These are phyloP conservation scores for Suillus paluster DNA, from an alignment of 768 basidiomycete genomes.

Conservation along the genomic window DNA sequence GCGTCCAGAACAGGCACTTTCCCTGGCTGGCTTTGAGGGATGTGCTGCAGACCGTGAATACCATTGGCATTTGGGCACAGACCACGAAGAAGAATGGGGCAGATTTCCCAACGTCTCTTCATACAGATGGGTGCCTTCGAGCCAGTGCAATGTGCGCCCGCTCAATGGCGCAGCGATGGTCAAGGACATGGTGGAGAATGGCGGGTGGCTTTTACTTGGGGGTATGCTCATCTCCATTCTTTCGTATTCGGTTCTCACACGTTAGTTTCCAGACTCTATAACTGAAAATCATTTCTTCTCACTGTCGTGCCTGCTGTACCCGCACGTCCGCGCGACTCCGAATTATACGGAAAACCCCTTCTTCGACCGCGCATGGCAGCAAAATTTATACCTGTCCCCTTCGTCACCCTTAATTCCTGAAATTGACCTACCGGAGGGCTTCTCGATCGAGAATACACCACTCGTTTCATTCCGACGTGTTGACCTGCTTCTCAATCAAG, in stretches of 20 bases:
- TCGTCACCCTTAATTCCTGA: slow-evolving; percentile 41
- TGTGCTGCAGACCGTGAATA: slow-evolving; percentile 68
- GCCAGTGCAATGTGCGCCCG: slow-evolving; percentile 46
- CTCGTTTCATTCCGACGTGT: slow-evolving; percentile 69
- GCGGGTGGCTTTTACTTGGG: slow-evolving; percentile 71
- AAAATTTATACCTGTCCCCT: slow-evolving; percentile 64
- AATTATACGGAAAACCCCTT: slow-evolving; percentile 56
- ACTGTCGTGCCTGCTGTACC: slow-evolving; percentile 65
- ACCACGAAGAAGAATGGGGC: slow-evolving; percentile 50
- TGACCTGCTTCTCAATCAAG: slow-evolving; percentile 57
- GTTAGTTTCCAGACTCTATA: slow-evolving; percentile 54
- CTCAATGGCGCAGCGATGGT: slow-evolving; percentile 51
- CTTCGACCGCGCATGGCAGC: slow-evolving; percentile 69
- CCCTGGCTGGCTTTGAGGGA: slow-evolving; percentile 60
- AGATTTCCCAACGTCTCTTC: slow-evolving; percentile 57
- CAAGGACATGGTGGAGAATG: slow-evolving; percentile 63
- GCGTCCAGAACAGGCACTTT: slow-evolving; percentile 46
- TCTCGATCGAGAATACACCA: slow-evolving; percentile 60
- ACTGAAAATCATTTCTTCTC: slow-evolving; percentile 80
- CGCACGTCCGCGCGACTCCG: slow-evolving; percentile 69
- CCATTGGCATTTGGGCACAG: slow-evolving; percentile 64
- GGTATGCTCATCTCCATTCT: slow-evolving; percentile 40
- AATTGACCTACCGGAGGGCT: slow-evolving; percentile 52
- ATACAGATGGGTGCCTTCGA: slow-evolving; percentile 57
- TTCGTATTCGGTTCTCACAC: neutral